phyloP scores from a whole-genome alignment of 2,329 filamentous ascomycete species.

The Lecanicillium sp. region DNA sequence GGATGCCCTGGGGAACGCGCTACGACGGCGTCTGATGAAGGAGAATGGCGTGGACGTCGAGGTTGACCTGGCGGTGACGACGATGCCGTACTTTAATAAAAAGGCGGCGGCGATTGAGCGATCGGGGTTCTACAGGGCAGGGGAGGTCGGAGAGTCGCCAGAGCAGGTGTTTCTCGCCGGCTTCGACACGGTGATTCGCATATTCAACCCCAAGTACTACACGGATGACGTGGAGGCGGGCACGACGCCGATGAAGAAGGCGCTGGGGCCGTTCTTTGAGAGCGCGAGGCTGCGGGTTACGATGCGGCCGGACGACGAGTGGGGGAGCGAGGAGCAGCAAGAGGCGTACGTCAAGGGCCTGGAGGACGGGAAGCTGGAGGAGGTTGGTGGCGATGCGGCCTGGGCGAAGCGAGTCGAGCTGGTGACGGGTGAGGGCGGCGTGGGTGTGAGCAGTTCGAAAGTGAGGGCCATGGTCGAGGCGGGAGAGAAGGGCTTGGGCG shows the following conservation, averaged over 20 bases:
- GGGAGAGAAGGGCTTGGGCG: constrained; percentile 38
- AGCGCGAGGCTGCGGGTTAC: constrained; percentile 56
- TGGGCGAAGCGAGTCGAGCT: constrained; percentile 58
- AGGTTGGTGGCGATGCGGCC: constrained; percentile 43
- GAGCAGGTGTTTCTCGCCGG: constrained; percentile 64
- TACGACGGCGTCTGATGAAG: constrained; percentile 23
- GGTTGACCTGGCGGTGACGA: constrained; percentile 64
- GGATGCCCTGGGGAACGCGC: constrained; percentile 56
- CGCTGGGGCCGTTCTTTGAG: constrained; percentile 56
- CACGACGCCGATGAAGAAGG: constrained; percentile 34
- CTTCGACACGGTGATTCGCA: constrained; percentile 67
- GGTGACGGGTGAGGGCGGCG: constrained; percentile 41
- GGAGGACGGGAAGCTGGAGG: constrained; percentile 35
- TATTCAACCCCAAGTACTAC: constrained; percentile 66
- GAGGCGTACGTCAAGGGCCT: constrained; percentile 46
- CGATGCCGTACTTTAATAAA: constrained; percentile 64
- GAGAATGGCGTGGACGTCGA: constrained; percentile 14
- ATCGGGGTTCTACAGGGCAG: constrained; percentile 30
- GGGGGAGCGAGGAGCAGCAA: constrained; percentile 40
- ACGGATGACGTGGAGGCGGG: constrained; percentile 7
- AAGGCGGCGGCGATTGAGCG: constrained; percentile 55
- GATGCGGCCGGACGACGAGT: constrained; percentile 52
- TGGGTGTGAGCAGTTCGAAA: constrained; percentile 51
- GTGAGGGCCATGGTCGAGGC: constrained; percentile 49
- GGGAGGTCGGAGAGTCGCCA: constrained; percentile 10